Conservation (phyloP, 164 flowering plant species). For the Tetrastigma voinierianum region DNA sequence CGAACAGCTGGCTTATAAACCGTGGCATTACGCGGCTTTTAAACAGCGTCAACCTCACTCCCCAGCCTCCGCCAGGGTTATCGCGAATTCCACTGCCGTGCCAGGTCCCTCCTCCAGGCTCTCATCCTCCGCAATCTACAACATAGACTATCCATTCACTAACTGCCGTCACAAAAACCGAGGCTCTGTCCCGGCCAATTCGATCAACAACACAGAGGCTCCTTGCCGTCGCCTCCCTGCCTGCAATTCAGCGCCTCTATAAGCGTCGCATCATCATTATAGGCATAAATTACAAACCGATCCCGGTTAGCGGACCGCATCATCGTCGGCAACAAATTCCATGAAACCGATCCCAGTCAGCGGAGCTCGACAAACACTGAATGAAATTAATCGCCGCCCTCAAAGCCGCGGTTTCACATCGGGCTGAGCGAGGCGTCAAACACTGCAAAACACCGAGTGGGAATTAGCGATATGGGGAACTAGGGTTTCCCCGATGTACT, state of each 20-base stretch:
- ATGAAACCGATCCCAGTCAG: constrained; percentile 90
- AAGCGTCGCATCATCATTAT: no score
- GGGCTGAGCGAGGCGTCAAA: constrained; percentile 37
- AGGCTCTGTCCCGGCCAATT: constrained; percentile 94
- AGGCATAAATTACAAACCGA: no score
- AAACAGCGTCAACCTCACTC: constrained; percentile 99
- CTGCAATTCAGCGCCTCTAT: constrained; percentile 80
- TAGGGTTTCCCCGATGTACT: constrained; percentile 74
- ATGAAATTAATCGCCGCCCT: constrained; percentile 83
- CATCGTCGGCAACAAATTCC: constrained; percentile 86
- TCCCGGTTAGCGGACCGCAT: no score
- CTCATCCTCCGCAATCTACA: constrained; percentile 94
- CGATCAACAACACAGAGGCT: constrained; percentile 86
- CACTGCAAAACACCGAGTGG: constrained; percentile 76
- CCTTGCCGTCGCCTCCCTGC: constrained; percentile 91
- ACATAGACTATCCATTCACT: constrained; percentile 83
- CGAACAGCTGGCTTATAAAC: constrained; percentile 78
- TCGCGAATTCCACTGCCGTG: constrained; percentile 93
- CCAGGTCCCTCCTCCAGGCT: constrained; percentile 86
- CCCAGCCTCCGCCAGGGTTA: constrained; percentile 92
- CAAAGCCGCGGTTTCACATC: constrained; percentile 86
- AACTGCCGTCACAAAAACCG: constrained; percentile 83
- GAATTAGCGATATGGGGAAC: constrained; percentile 62
- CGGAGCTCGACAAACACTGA: constrained; percentile 64
- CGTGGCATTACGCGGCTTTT: constrained; percentile 97